Evolutionary conservation across 2,329 filamentous ascomycete species (phyloP).

Genomic region (Diaporthe aspalathi): DNA sequence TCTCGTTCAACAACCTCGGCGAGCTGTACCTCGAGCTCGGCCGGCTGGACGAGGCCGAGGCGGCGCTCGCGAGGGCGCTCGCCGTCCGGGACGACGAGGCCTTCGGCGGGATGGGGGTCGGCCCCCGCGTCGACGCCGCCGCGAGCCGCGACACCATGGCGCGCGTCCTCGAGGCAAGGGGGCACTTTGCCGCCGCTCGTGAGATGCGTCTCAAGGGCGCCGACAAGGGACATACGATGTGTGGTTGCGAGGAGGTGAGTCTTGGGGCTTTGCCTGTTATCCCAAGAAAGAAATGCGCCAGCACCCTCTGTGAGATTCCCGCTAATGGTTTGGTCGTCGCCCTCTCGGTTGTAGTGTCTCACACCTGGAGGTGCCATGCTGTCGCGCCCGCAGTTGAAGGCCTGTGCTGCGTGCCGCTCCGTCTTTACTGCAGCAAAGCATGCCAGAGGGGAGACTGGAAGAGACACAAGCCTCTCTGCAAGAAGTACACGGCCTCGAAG

Average conservation of each 20-base stretch:
- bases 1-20: constrained; percentile 28
- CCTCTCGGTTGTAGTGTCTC: background rate
- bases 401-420: constrained; percentile 15
- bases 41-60: constrained; percentile 2
- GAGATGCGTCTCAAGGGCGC: constrained; percentile 22
- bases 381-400: background rate
- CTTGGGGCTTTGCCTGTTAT: no score
- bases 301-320: no score
- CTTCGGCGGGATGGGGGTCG: constrained; percentile 5
- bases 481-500: constrained; percentile 57
- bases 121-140: constrained; percentile 19
- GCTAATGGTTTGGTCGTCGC: background rate
- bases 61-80: constrained; percentile 10
- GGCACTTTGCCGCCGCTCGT: background rate
- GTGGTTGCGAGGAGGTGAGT: background rate
- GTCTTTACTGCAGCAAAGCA: constrained; percentile 18
- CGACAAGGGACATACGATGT: constrained; percentile 12
- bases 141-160: constrained; percentile 25
- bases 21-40: no score
- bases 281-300: no score
- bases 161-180: constrained; percentile 18
- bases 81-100: background rate
- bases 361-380: constrained; percentile 10
- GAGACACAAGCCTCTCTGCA: constrained; percentile 41
- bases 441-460: constrained; percentile 30